Percentiles rank a stretch among this genome's conserved stretches.
Conservation (phyloP, 768 basidiomycete species). For the Mycena albidolilacea region DNA sequence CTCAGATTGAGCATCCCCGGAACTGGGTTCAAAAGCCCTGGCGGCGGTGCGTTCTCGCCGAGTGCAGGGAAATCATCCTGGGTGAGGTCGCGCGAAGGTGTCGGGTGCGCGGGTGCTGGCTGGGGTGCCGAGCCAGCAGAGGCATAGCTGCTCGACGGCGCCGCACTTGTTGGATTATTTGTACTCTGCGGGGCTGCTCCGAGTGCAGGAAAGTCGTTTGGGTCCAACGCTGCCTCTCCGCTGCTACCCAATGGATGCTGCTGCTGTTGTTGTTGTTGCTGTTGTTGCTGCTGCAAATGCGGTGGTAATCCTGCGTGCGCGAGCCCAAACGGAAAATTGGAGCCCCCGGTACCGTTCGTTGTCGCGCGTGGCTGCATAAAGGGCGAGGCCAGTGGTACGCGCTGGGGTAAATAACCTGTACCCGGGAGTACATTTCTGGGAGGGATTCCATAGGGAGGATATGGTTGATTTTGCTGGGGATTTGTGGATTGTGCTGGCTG, state of each 20-base stretch:
- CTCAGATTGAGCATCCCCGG: conserved; percentile 79
- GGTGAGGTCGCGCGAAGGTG: conserved; percentile 78
- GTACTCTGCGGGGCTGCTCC: conserved; percentile 70
- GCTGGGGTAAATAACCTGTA: conserved; percentile 67
- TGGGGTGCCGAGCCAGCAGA: conserved; percentile 86
- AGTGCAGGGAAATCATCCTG: conserved; percentile 93
- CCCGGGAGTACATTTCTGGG: conserved; percentile 68
- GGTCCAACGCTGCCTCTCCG: conserved; percentile 85
- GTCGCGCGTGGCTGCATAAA: conserved; percentile 72
- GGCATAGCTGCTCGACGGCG: conserved; percentile 48
- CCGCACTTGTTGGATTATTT: conserved; percentile 54
- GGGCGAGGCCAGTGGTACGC: conserved; percentile 73
- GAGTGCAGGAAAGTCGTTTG: conserved; percentile 90
- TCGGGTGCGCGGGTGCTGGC: conserved; percentile 47
- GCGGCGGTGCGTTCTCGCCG: conserved; percentile 79
- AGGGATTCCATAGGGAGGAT: conserved; percentile 70
- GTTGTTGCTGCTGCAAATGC: conserved; percentile 63
- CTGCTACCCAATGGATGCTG: conserved; percentile 73
- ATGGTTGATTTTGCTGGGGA: conserved; percentile 51
- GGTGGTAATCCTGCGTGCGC: conserved; percentile 62
- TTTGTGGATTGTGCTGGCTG: conserved; percentile 18
- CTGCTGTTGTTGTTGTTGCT: conserved; percentile 65
- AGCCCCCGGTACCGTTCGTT: conserved; percentile 56
- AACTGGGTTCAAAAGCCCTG: conserved; percentile 83
- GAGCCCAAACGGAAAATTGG: conserved; percentile 74